A percentile compares a stretch with the other conserved stretches of the same genome.
phyloP scores from a whole-genome alignment of 306 rosid species.

The Ormosia emarginata region DNA sequence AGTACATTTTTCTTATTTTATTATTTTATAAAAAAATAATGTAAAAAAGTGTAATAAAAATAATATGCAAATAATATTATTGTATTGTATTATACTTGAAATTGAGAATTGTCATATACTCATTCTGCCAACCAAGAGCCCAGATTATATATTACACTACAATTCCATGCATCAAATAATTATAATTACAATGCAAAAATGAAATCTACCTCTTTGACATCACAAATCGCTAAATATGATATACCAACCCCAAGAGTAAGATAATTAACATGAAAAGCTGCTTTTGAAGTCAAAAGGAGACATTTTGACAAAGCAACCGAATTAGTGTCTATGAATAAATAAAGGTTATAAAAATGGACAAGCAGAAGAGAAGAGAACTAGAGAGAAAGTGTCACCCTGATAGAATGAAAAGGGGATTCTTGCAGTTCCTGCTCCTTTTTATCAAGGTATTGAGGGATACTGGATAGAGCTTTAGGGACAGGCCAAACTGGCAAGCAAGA shows the following conservation, averaged over 20 bases:
- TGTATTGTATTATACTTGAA: background rate
- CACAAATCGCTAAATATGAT: background rate
- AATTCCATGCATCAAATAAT: background rate
- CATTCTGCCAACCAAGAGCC: background rate
- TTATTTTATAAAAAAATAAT: too few relatives aligned
- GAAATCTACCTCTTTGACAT: background rate
- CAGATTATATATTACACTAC: background rate
- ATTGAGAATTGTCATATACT: background rate
- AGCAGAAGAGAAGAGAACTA: background rate
- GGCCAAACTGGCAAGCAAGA: slow-evolving; percentile 21
- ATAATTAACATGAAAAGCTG: background rate
- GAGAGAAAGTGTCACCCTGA: background rate
- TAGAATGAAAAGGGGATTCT: slow-evolving; percentile 21
- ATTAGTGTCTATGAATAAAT: background rate
- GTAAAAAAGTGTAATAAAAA: background rate
- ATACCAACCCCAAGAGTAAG: background rate
- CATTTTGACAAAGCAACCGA: slow-evolving; percentile 19
- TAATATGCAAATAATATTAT: too few relatives aligned
- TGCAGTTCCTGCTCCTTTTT: slow-evolving; percentile 11
- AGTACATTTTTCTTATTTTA: too few relatives aligned
- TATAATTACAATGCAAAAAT: background rate
- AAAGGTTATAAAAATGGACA: background rate
- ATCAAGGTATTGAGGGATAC: slow-evolving; percentile 12
- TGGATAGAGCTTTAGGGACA: slow-evolving; percentile 28
- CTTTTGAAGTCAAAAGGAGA: slow-evolving; percentile 17